Evolutionary conservation across 2,329 filamentous ascomycete species (phyloP).

Genomic region (Fusarium sarcochroum): DNA sequence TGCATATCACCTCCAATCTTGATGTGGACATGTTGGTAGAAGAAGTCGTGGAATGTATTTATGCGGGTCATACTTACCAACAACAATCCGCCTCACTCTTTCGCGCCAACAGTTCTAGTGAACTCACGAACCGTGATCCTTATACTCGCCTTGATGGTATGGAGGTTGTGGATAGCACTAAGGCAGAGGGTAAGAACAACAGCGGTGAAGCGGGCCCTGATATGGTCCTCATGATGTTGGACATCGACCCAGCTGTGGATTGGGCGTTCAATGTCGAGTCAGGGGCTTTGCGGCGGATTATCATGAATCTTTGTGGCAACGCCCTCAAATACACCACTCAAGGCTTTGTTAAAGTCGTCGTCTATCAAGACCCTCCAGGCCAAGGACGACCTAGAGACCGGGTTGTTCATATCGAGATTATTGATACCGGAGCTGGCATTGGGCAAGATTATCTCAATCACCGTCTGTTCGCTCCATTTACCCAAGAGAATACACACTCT

Average conservation of each 20-base stretch:
- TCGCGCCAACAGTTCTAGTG: background rate
- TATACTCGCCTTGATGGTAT: slow-evolving; percentile 27
- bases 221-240: slow-evolving; percentile 49
- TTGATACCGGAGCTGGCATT: slow-evolving; percentile 77
- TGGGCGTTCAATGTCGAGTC: slow-evolving; percentile 70
- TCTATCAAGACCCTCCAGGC: slow-evolving; percentile 39
- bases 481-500: slow-evolving; percentile 72
- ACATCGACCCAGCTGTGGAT: slow-evolving; percentile 58
- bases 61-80: slow-evolving; percentile 54
- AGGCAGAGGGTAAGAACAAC: background rate
- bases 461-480: slow-evolving; percentile 73
- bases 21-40: slow-evolving; percentile 59
- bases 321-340: slow-evolving; percentile 70
- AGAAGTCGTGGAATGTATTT: slow-evolving; percentile 63
- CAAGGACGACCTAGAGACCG: slow-evolving; percentile 13
- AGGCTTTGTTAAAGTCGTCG: slow-evolving; percentile 52
- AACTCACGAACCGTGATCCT: slow-evolving; percentile 6
- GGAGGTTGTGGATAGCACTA: slow-evolving; percentile 22
- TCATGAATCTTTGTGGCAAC: slow-evolving; percentile 76
- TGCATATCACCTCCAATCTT: slow-evolving; percentile 28
- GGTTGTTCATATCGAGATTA: slow-evolving; percentile 61
- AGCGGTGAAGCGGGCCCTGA: slow-evolving; percentile 8
- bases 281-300: slow-evolving; percentile 65
- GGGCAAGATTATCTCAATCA: slow-evolving; percentile 72
- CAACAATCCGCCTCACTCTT: slow-evolving; percentile 37